Evolutionary conservation across 179 eudicot genomes (phyloP), one percentile per base, ranked within the genome.

Genomic region (Beta corolliflora): DNA sequence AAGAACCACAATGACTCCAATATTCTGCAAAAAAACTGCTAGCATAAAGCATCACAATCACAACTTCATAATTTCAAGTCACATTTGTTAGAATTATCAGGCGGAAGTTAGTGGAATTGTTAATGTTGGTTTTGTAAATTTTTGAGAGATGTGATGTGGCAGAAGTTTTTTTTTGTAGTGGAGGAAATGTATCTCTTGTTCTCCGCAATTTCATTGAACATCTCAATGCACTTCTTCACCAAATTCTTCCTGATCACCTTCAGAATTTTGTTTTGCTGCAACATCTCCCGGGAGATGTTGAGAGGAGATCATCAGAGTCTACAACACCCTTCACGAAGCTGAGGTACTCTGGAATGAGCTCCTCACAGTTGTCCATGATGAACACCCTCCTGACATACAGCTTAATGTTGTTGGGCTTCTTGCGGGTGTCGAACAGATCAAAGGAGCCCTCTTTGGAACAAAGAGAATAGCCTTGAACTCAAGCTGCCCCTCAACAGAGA

Each of bases 141-240:
- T 25, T 25, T 25, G 25, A 25, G 25, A 25, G 25, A 25, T 25
- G 25, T 25, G 0, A 25, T 25, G 25, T 25, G 25, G 25, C 25
- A 25, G 25, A 25, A 25, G 25, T 25, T 25, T 25, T 25, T n/a
- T 25, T 25, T 25, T 25, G 25, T 25, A 25, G 25, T 25, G 25
- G 25, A 25, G 25, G 25, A 25, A 25, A 25, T 25, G 25, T 25
- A 25, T 25, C 25, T 25, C 25, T 93, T 93, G 82, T 93, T 91
- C 92, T 93, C 97, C 0, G 95, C 93, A 54, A 93, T 93, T 83
- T 93, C 97, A 66, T 85, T 87, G 82, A 93, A 90, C 97, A 91
- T 88, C 87, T 93, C 97, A 70, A 93, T 89, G 80, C 97, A 93
- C 71, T 93, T 93, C 92, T 93, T 93, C 86, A 93, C 97, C 76